A percentile compares a stretch with the other conserved stretches of the same genome.
Evolutionary conservation across 441 rosid species (phyloP).

Genomic region (Aleurites moluccanus): DNA sequence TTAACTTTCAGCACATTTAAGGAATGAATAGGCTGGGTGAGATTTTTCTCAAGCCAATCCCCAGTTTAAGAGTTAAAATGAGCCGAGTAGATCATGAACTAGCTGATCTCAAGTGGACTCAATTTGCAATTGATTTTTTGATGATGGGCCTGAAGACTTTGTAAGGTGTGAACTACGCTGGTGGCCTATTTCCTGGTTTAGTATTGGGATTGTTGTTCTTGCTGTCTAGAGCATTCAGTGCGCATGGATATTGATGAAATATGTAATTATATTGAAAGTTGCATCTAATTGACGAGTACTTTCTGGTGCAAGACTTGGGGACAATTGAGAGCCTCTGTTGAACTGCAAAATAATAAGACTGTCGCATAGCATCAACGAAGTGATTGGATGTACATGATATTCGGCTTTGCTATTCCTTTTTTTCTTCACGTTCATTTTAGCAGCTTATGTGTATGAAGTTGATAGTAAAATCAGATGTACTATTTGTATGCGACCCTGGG

Average conservation of each 20-base stretch:
- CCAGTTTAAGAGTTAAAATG: neutral
- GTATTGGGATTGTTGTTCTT: too few relatives aligned
- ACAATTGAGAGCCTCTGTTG: neutral
- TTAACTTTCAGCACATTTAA: neutral
- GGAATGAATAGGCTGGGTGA: neutral
- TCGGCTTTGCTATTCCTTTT: neutral
- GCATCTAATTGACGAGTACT: neutral
- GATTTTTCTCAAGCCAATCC: constrained; percentile 4
- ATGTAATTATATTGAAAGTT: too few relatives aligned
- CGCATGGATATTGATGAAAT: too few relatives aligned
- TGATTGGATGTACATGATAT: neutral
- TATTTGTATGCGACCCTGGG: too few relatives aligned
- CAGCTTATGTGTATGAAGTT: neutral
- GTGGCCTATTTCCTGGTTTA: too few relatives aligned
- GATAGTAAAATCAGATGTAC: neutral
- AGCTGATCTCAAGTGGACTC: neutral
- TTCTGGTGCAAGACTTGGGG: neutral
- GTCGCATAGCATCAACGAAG: neutral
- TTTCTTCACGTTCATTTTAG: neutral
- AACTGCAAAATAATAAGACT: neutral
- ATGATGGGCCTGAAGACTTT: too few relatives aligned
- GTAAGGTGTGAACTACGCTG: too few relatives aligned
- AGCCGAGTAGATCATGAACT: neutral
- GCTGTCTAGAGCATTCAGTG: too few relatives aligned
- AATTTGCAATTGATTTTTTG: too few relatives aligned